phyloP scores from a whole-genome alignment of 2,329 filamentous ascomycete genomes.

The Colletotrichum sp. region DNA sequence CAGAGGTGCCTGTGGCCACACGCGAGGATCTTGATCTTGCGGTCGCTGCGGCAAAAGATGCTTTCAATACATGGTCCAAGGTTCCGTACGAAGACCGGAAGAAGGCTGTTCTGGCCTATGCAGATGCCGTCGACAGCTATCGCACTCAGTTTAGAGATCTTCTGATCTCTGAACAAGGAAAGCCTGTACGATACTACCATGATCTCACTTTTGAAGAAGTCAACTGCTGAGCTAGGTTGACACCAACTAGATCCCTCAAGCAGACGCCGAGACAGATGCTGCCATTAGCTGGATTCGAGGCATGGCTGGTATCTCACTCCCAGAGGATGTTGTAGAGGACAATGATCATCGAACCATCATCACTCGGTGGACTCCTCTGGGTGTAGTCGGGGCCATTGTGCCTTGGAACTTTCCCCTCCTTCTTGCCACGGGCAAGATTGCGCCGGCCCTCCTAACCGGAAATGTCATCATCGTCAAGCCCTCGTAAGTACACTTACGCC shows the following conservation, averaged over 20 bases:
- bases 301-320: slow-evolving; percentile 34
- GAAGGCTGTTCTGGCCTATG: slow-evolving; percentile 26
- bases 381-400: slow-evolving; percentile 46
- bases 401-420: slow-evolving; percentile 65
- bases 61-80: slow-evolving; percentile 29
- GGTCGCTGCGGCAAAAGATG: not conserved
- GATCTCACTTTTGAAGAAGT: not conserved
- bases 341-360: slow-evolving; percentile 36
- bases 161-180: slow-evolving; percentile 31
- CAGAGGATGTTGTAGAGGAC: slow-evolving; percentile 44
- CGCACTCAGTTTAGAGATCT: slow-evolving; percentile 27
- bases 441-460: slow-evolving; percentile 60
- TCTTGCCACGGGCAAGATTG: slow-evolving; percentile 58
- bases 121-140: slow-evolving; percentile 26
- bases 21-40: not conserved
- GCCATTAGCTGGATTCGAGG: slow-evolving; percentile 31
- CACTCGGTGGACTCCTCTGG: slow-evolving; percentile 42
- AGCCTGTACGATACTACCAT: not conserved
- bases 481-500: slow-evolving; percentile 32
- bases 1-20: not conserved
- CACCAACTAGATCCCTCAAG: not conserved
- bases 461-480: slow-evolving; percentile 63
- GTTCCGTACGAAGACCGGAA: slow-evolving; percentile 27
- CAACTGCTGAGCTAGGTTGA: not conserved
- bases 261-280: slow-evolving; percentile 25